phyloP scores from a whole-genome alignment of 129 eudicot species.

The Lactuca sativa region DNA sequence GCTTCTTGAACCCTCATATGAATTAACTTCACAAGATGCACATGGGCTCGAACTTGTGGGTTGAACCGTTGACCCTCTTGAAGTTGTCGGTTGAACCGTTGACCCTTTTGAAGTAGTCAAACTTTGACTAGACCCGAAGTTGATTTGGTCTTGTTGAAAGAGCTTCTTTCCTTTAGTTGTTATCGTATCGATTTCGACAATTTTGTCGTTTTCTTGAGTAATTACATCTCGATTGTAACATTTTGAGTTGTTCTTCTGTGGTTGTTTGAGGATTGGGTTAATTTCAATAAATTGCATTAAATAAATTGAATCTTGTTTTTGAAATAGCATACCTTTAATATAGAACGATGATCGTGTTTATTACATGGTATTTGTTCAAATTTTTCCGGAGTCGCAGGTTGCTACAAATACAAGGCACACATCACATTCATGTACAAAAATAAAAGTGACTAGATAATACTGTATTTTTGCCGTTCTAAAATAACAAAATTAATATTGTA shows the following conservation, averaged over 20 bases:
- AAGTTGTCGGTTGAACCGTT: constrained; percentile 50
- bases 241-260: constrained; percentile 61
- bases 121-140: constrained; percentile 45
- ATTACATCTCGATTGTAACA: constrained; percentile 22
- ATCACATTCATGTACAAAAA: too few species aligned
- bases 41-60: constrained; percentile 55
- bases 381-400: constrained; percentile 79
- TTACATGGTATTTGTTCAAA: constrained; percentile 47
- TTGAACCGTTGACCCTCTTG: constrained; percentile 65
- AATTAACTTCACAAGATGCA: constrained; percentile 71
- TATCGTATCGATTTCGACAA: constrained; percentile 59
- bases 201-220: constrained; percentile 42
- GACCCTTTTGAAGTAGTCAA: constrained; percentile 68
- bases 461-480: too few species aligned
- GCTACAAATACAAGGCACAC: constrained; percentile 39
- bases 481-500: too few species aligned
- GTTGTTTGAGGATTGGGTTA: constrained; percentile 6
- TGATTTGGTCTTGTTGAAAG: constrained; percentile 42
- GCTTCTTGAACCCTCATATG: constrained; percentile 50
- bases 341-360: constrained; percentile 37
- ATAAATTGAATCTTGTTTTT: background rate
- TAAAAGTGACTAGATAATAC: too few species aligned
- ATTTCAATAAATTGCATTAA: background rate
- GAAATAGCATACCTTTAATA: constrained; percentile 42
- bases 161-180: constrained; percentile 45